Evolutionary conservation across 345 rosid genomes (phyloP).

Genomic region (Cardiospermum halicacabum): DNA sequence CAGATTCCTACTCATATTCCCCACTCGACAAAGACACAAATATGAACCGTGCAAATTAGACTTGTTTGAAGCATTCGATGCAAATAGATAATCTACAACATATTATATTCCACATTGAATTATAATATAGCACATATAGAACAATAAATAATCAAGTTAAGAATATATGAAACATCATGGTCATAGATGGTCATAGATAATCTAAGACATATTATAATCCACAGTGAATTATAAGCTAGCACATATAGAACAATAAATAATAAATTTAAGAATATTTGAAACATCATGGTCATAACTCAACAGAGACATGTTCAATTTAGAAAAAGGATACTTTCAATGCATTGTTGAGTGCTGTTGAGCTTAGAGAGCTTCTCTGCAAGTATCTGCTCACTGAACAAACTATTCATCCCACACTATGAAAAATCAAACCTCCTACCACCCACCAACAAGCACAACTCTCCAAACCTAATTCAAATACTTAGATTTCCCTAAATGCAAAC

Average conservation of each 20-base stretch:
- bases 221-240: background rate
- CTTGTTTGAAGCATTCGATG: no score
- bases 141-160: background rate
- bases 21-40: background rate
- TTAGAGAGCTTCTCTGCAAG: slow-evolving; percentile 94
- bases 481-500: background rate
- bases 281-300: background rate
- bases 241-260: background rate
- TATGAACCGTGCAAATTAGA: no score
- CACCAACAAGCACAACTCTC: background rate
- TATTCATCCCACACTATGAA: slow-evolving; percentile 64
- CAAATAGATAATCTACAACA: no score
- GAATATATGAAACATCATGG: no score
- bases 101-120: no score
- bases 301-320: background rate
- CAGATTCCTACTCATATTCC: background rate
- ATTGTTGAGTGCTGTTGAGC: slow-evolving; percentile 96
- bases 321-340: slow-evolving; percentile 88
- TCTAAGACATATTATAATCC: no score
- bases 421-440: slow-evolving; percentile 10
- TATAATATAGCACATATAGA: no score
- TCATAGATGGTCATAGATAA: no score
- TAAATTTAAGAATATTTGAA: background rate
- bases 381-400: slow-evolving; percentile 85
- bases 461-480: background rate